Conservation (phyloP, 129 eudicot species). For the sunflower (Helianthus annuus) region DNA sequence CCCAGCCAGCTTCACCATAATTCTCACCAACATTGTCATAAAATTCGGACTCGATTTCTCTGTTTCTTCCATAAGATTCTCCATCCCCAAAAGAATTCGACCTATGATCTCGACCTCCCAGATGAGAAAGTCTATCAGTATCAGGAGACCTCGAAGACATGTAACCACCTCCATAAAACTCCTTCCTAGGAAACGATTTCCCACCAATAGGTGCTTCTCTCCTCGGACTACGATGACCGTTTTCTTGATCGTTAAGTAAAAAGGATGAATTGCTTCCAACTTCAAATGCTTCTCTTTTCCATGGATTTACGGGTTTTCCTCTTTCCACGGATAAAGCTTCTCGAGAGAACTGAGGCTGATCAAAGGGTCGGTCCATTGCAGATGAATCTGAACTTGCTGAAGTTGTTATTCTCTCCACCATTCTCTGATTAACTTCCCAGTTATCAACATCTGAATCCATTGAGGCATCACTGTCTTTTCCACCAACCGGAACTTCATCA, state of each 20-base stretch:
- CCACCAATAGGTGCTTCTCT: conserved; percentile 54
- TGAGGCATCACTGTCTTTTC: conserved; percentile 53
- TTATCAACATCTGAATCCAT: conserved; percentile 50
- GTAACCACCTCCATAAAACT: conserved; percentile 53
- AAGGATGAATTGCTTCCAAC: conserved; percentile 57
- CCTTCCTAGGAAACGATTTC: conserved; percentile 60
- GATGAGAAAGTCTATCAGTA: conserved; percentile 59
- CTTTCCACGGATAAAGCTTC: conserved; percentile 62
- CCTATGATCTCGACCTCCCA: conserved; percentile 51
- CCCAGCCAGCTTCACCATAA: conserved; percentile 70
- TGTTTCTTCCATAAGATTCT: conserved; percentile 48
- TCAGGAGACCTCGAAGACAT: conserved; percentile 56
- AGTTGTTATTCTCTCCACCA: conserved; percentile 79
- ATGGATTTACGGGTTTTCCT: conserved; percentile 63
- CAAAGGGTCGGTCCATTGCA: conserved; percentile 51
- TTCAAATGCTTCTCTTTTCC: conserved; percentile 77
- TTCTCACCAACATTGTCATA: conserved; percentile 51
- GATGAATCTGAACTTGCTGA: conserved; percentile 77
- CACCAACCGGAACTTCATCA: conserved; percentile 41
- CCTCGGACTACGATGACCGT: conserved; percentile 59
- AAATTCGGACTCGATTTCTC: conserved; percentile 56
- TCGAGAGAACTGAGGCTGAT: conserved; percentile 39
- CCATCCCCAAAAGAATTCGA: conserved; percentile 65
- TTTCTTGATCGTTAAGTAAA: conserved; percentile 51
- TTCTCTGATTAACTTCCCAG: conserved; percentile 92